These are phyloP conservation scores for Coemansia sp. DNA, from an alignment of 192 early-diverging fungal genomes.

Conservation along the genomic window DNA sequence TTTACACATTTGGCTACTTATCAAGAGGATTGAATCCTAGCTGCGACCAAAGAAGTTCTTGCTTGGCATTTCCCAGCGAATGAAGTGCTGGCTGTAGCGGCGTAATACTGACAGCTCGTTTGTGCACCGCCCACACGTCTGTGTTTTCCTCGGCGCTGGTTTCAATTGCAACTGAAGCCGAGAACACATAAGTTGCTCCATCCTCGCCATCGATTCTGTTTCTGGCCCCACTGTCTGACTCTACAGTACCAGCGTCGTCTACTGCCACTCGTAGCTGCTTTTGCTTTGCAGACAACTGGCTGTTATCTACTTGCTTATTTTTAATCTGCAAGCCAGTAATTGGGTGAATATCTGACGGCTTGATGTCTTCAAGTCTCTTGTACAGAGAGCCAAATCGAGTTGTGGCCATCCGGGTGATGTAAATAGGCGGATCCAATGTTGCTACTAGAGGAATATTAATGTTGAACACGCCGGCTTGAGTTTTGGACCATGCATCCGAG, in stretches of 20 bases:
- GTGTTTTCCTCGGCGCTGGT: constrained; percentile 9
- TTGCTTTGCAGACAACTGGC: not conserved
- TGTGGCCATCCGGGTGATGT: constrained; percentile 19
- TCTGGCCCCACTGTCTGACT: not conserved
- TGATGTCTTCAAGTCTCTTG: constrained; percentile 1
- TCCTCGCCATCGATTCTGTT: constrained; percentile 8
- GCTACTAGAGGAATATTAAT: constrained; percentile 22
- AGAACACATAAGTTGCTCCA: constrained; percentile 23
- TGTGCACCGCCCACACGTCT: constrained; percentile 24
- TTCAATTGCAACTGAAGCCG: constrained; percentile 9
- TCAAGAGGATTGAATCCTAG: constrained; percentile 20
- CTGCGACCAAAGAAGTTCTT: constrained; percentile 9
- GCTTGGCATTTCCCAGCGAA: constrained; percentile 13
- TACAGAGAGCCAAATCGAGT: constrained; percentile 27
- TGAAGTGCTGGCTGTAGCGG: constrained; percentile 22
- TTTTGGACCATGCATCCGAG: constrained; percentile 11
- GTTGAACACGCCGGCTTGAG: constrained; percentile 17
- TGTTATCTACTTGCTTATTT: not conserved
- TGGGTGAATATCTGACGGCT: not conserved
- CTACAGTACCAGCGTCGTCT: constrained; percentile 9
- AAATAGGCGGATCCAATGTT: constrained; percentile 7
- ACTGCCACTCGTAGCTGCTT: constrained; percentile 18
- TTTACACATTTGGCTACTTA: not conserved
- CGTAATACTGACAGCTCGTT: constrained; percentile 18
- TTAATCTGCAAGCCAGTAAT: not conserved